phyloP scores from a whole-genome alignment of 2,329 filamentous ascomycete genomes.

The Colletotrichum echinochloae region DNA sequence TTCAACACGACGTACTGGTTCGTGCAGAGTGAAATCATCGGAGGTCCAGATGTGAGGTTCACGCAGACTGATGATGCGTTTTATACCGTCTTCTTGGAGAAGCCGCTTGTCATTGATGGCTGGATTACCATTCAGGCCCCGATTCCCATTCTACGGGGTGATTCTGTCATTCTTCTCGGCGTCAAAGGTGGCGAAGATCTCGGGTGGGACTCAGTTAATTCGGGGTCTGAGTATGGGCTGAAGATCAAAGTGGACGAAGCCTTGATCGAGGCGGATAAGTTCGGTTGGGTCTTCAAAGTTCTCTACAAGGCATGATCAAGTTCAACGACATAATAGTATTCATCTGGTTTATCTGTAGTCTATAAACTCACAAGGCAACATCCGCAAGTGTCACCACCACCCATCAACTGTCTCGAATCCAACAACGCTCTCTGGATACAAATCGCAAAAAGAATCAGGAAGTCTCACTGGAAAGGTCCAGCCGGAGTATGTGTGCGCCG shows the following conservation, averaged over 20 bases:
- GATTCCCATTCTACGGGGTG: constrained; percentile 60
- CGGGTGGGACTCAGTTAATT: constrained; percentile 4
- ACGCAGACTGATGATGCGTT: constrained; percentile 65
- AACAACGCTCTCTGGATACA: no score
- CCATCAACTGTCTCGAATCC: no score
- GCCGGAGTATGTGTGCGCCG: constrained; percentile 26
- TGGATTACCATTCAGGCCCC: constrained; percentile 56
- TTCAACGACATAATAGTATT: no score
- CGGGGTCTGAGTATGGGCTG: constrained; percentile 43
- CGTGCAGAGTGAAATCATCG: constrained; percentile 56
- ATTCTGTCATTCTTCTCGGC: constrained; percentile 54
- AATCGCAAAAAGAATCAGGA: background rate
- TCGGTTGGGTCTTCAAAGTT: constrained; percentile 52
- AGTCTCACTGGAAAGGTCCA: no score
- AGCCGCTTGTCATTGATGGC: constrained; percentile 49
- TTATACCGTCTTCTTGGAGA: constrained; percentile 60
- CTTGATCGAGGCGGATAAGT: constrained; percentile 51
- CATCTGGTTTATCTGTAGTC: background rate
- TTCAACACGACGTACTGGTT: constrained; percentile 70
- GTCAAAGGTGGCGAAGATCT: constrained; percentile 49
- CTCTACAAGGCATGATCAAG: constrained; percentile 33
- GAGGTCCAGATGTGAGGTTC: constrained; percentile 56
- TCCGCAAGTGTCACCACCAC: background rate
- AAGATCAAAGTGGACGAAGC: constrained; percentile 43
- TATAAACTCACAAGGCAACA: background rate